Evolutionary conservation across 768 basidiomycete species (phyloP), one percentile per base, ranked within the genome.

Genomic region (Podaxis pistillaris): DNA sequence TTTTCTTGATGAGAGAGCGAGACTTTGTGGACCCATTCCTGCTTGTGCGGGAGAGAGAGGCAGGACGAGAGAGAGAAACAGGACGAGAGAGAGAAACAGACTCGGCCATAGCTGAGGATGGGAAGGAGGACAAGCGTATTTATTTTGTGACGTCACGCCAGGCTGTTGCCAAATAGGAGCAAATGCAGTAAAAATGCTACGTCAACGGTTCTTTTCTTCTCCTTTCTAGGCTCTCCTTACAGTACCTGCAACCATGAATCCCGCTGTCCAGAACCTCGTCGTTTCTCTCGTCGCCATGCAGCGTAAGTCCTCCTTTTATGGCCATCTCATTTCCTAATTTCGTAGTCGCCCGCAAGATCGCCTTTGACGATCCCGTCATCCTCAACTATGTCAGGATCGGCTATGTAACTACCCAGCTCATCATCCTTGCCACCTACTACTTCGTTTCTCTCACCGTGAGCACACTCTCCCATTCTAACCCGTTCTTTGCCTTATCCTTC

Each of bases 241-340:
- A 7, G 49, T 2, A 46, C 30, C 56, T 64, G 30, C 66, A 66
- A 82, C 70, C 69, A 92, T 91, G 88, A 91, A 87, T 79, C 75
- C 89, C 37, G 87, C 86, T 55, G 77, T 94, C 33, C 83, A 89
- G 69, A 96, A 93, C 76, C 81, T 98, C 63, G 82, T 90, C 68
- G 84, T 98, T 70, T 96, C 94, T 57, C 90, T 98, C 66, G 93
- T 87, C 56, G 93, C 89, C 65, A 96, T 97, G 96, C 96, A 97
- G 73, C 63, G 93, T 93, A 59, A 54, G 80, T 69, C 38, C 44
- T 5, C 26, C 24, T 59, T 28, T 0, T 13, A 30, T 4, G 24
- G 7, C 17, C 46, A 44, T 17, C 3, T 15, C 49, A 36, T 66
- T 53, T 46, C 24, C 47, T 28, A 40, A 56, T 26, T 36, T 47